A percentile compares a stretch with the other conserved stretches of the same genome.
Conservation (phyloP, 257 asterid species). For the Nicotiana undulata region DNA sequence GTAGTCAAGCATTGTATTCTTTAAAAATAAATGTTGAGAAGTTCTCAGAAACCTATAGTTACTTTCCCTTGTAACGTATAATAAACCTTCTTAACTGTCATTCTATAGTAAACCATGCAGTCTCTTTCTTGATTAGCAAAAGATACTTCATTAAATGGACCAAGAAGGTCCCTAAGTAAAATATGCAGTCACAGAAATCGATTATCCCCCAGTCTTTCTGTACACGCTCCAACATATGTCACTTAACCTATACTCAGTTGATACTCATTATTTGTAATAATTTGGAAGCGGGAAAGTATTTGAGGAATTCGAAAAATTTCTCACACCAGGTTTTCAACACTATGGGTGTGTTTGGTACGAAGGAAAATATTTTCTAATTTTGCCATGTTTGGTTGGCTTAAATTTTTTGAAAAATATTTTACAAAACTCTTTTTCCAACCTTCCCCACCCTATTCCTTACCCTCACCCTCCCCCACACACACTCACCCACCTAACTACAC, state of each 20-base stretch:
- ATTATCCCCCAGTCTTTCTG: neutral
- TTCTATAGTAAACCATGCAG: neutral
- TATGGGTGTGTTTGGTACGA: too few relatives aligned
- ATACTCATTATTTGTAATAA: neutral
- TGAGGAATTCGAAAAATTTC: neutral
- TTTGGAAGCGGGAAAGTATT: neutral
- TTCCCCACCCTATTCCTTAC: too few relatives aligned
- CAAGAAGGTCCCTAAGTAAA: neutral
- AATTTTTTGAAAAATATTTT: too few relatives aligned
- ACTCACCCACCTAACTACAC: too few relatives aligned
- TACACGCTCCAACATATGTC: neutral
- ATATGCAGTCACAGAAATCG: neutral
- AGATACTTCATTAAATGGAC: neutral
- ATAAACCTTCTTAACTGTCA: neutral
- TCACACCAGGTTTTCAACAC: neutral
- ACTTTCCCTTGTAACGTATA: neutral
- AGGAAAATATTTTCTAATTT: too few relatives aligned
- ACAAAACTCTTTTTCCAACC: too few relatives aligned
- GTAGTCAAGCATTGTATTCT: neutral
- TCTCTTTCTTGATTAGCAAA: neutral
- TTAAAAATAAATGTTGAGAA: neutral
- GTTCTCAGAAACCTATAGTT: neutral
- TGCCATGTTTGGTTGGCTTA: too few relatives aligned
- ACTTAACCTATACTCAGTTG: neutral
- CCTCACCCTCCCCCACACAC: too few relatives aligned